Evolutionary conservation across 1,139 yeast species (phyloP).

Genomic region (Candida sp.): DNA sequence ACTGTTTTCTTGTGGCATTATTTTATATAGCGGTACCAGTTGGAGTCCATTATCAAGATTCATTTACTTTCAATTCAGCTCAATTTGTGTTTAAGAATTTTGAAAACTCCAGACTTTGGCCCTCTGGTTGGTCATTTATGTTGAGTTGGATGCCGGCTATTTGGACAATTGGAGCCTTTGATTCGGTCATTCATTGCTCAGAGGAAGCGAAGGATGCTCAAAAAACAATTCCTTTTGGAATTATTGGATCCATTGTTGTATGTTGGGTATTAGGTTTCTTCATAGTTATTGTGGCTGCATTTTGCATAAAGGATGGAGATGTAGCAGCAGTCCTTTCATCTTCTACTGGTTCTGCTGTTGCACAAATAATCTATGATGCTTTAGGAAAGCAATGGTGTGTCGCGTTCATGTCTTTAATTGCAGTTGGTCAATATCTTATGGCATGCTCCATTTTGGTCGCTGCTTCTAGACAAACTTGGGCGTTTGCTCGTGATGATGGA

Average conservation of each 20-base stretch:
- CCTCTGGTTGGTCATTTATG: conserved; percentile 64
- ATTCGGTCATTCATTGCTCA: conserved; percentile 68
- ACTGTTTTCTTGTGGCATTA: conserved; percentile 52
- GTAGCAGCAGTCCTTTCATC: conserved; percentile 38
- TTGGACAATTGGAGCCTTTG: conserved; percentile 69
- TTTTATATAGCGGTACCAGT: conserved; percentile 67
- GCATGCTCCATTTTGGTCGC: conserved; percentile 40
- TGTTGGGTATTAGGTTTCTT: conserved; percentile 64
- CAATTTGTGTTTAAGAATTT: conserved; percentile 51
- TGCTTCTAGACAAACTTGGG: conserved; percentile 38
- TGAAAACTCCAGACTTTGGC: conserved; percentile 56
- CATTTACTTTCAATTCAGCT: conserved; percentile 31
- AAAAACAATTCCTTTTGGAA: conserved; percentile 66
- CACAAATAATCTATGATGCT: conserved; percentile 63
- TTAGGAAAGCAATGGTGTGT: conserved; percentile 71
- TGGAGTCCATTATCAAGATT: conserved; percentile 25
- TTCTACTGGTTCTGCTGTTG: conserved; percentile 53
- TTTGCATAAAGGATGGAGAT: conserved; percentile 53
- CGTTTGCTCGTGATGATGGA: conserved; percentile 39
- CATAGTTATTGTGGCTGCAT: conserved; percentile 51
- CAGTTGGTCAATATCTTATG: conserved; percentile 64
- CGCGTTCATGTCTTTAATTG: conserved; percentile 58
- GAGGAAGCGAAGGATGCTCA: conserved; percentile 72
- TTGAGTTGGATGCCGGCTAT: conserved; percentile 63
- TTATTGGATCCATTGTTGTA: conserved; percentile 40